Evolutionary conservation across 805 yeast species (phyloP).

Genomic region (Yarrowia sp.): DNA sequence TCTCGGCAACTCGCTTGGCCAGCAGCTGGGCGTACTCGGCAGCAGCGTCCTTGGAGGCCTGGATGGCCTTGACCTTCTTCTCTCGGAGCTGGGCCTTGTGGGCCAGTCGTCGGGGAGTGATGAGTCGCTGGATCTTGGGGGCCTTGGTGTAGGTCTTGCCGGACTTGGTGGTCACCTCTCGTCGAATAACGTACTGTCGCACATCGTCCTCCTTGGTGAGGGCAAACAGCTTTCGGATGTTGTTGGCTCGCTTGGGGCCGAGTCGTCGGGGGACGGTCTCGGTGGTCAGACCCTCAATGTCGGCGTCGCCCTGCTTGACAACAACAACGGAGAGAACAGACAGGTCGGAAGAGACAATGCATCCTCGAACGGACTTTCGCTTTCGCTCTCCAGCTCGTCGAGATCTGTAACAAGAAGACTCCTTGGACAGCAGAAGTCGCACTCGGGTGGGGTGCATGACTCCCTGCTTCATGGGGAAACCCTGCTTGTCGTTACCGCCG

Average conservation of each 20-base stretch:
- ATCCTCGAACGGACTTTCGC: conserved; percentile 99
- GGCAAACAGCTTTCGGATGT: conserved; percentile 99
- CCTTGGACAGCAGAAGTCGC: conserved; percentile 89
- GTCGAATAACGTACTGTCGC: conserved; percentile 92
- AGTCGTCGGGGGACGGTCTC: conserved; percentile 96
- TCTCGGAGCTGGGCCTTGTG: conserved; percentile 98
- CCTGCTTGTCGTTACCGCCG: conserved; percentile 99
- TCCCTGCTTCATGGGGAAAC: conserved; percentile 99
- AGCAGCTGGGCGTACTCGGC: conserved; percentile 99
- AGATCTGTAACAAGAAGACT: conserved; percentile 99
- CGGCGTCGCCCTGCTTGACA: conserved; percentile 97
- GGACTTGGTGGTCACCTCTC: conserved; percentile 92
- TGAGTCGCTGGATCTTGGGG: conserved; percentile 99
- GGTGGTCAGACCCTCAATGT: conserved; percentile 96
- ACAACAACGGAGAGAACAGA: conserved; percentile 92
- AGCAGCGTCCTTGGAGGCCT: conserved; percentile 99
- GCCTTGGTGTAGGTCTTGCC: conserved; percentile 99
- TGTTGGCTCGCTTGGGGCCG: conserved; percentile 99
- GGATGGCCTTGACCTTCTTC: conserved; percentile 94
- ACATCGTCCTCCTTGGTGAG: conserved; percentile 93
- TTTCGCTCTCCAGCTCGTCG: conserved; percentile 99
- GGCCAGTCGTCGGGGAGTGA: conserved; percentile 98
- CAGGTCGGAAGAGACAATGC: conserved; percentile 96
- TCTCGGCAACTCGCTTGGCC: conserved; percentile 97
- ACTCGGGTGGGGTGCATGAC: conserved; percentile 99